These are phyloP conservation scores for Scytalidium sp. DNA, from an alignment of 2,329 filamentous ascomycete genomes.

Conservation along the genomic window DNA sequence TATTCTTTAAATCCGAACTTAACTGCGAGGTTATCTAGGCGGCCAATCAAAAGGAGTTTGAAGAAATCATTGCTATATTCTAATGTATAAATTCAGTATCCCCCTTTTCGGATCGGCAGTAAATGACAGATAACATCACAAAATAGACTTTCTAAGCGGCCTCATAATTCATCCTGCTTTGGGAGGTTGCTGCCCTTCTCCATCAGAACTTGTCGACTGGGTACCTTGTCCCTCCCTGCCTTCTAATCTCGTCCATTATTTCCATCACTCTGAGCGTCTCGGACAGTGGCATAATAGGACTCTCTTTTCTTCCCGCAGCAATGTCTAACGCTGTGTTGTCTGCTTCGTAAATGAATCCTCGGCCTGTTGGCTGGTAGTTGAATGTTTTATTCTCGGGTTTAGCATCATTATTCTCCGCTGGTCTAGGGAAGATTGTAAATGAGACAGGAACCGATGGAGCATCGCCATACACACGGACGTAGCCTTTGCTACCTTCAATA, in stretches of 20 bases:
- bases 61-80: too few species aligned
- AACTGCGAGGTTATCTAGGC: too few species aligned
- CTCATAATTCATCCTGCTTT: too few species aligned
- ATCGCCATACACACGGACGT: constrained; percentile 57
- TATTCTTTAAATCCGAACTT: too few species aligned
- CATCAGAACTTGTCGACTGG: too few species aligned
- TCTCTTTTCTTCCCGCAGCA: constrained; percentile 56
- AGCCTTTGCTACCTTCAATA: constrained; percentile 39
- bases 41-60: too few species aligned
- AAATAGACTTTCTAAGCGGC: too few species aligned
- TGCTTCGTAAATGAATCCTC: constrained; percentile 66
- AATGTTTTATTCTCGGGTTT: neutral
- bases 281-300: constrained; percentile 49
- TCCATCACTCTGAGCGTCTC: constrained; percentile 66
- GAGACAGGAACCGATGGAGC: constrained; percentile 35
- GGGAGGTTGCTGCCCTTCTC: too few species aligned
- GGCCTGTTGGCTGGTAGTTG: constrained; percentile 41
- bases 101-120: too few species aligned
- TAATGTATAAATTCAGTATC: too few species aligned
- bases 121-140: too few species aligned
- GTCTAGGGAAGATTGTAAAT: too few species aligned
- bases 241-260: constrained; percentile 64
- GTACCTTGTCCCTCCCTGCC: constrained; percentile 56
- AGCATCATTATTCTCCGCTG: neutral
- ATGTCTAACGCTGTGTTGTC: constrained; percentile 61